Conservation (phyloP, 768 basidiomycete genomes). For the Pleurotus citrinopileatus region DNA sequence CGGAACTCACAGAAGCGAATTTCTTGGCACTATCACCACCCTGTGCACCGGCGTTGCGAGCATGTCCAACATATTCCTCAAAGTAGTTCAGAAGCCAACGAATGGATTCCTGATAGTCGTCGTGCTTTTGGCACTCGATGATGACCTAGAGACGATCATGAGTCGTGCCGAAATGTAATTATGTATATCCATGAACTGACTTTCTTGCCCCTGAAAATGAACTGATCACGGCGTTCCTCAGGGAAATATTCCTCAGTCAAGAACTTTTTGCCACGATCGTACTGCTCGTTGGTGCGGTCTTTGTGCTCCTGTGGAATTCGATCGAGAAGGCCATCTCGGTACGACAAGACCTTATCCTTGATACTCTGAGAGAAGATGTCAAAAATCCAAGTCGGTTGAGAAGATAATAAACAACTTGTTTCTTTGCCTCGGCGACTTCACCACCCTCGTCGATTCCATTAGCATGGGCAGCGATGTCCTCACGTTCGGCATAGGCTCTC, state of each 20-base stretch:
- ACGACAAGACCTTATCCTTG: neutral
- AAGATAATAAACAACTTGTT: too few species aligned
- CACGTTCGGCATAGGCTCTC: neutral
- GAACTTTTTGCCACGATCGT: conserved; percentile 63
- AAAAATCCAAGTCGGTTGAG: neutral
- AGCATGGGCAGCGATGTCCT: neutral
- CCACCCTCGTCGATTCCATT: neutral
- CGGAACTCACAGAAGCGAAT: conserved; percentile 24
- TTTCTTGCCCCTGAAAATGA: conserved; percentile 93
- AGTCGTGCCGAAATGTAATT: neutral
- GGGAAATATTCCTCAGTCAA: conserved; percentile 86
- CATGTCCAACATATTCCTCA: conserved; percentile 60
- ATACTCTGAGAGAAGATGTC: neutral
- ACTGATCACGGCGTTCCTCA: conserved; percentile 85
- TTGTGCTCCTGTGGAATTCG: conserved; percentile 70
- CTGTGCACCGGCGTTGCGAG: conserved; percentile 24
- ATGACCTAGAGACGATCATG: conserved; percentile 47
- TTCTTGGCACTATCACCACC: conserved; percentile 19
- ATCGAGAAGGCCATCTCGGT: conserved; percentile 30
- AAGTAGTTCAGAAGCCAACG: conserved; percentile 67
- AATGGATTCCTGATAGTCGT: conserved; percentile 82
- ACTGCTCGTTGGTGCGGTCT: conserved; percentile 48
- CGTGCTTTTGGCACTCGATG: conserved; percentile 89
- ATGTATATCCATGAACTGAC: conserved; percentile 26
- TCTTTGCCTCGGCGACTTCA: neutral